These are phyloP conservation scores for Fusarium mundagurra DNA, from an alignment of 2,329 filamentous ascomycete genomes.

Conservation along the genomic window DNA sequence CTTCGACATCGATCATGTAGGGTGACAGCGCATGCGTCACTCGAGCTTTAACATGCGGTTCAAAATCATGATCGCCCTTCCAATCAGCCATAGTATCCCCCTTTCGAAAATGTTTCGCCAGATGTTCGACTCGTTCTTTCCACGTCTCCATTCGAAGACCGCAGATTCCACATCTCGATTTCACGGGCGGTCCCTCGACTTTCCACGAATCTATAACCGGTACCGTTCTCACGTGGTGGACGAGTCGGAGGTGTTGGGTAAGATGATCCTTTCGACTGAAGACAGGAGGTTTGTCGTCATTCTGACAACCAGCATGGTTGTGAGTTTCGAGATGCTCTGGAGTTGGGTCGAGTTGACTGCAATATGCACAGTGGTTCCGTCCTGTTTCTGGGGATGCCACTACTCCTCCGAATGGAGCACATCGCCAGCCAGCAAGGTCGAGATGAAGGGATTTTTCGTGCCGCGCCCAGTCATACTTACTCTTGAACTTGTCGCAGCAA, in stretches of 20 bases:
- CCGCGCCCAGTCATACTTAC: slow-evolving; percentile 39
- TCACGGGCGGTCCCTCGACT: slow-evolving; percentile 30
- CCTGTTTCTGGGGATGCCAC: slow-evolving; percentile 33
- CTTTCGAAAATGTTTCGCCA: slow-evolving; percentile 42
- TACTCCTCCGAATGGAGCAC: slow-evolving; percentile 32
- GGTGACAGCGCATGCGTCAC: slow-evolving; percentile 42
- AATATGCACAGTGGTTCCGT: slow-evolving; percentile 40
- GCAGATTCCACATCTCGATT: slow-evolving; percentile 47
- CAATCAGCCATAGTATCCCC: slow-evolving; percentile 44
- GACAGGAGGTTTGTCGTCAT: slow-evolving; percentile 1
- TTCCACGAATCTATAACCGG: slow-evolving; percentile 53
- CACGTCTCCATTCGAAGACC: slow-evolving; percentile 37
- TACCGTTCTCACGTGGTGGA: slow-evolving; percentile 48
- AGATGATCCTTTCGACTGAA: slow-evolving; percentile 48
- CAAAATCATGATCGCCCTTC: slow-evolving; percentile 44
- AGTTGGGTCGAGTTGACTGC: slow-evolving; percentile 33
- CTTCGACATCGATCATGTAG: slow-evolving; percentile 41
- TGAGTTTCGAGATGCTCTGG: slow-evolving; percentile 39
- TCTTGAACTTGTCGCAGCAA: slow-evolving; percentile 40
- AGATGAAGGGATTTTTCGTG: slow-evolving; percentile 38
- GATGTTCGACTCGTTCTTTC: slow-evolving; percentile 43
- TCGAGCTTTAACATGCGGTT: slow-evolving; percentile 30
- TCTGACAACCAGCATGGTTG: slow-evolving; percentile 30
- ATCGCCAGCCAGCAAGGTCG: slow-evolving; percentile 37
- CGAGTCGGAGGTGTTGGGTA: slow-evolving; percentile 43